These are phyloP conservation scores for Phellopilus nigrolimitatus DNA, from an alignment of 1,284 basidiomycete species.

Conservation along the genomic window DNA sequence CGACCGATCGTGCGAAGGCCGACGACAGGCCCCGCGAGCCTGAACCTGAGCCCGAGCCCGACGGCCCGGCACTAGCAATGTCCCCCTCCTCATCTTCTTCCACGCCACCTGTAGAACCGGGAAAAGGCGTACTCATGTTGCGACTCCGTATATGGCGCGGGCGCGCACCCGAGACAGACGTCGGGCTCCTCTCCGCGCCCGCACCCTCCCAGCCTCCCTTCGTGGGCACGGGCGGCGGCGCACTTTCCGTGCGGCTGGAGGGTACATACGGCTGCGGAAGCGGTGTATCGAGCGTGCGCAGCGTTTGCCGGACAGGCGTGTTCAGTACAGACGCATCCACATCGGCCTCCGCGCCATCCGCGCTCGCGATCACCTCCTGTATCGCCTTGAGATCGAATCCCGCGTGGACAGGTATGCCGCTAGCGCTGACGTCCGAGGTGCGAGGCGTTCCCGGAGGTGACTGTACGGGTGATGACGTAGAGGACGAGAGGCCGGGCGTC, in stretches of 20 bases:
- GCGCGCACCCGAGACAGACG: neutral
- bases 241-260: conserved; percentile 14
- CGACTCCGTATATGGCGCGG: neutral
- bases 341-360: conserved; percentile 22
- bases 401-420: conserved; percentile 34
- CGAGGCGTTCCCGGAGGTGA: conserved; percentile 28
- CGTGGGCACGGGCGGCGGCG: conserved; percentile 18
- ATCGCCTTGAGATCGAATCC: conserved; percentile 59
- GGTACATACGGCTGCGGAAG: conserved; percentile 12
- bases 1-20: conserved; percentile 12
- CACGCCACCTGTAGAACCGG: neutral
- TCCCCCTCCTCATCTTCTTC: no score
- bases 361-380: conserved; percentile 39
- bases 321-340: conserved; percentile 10
- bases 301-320: conserved; percentile 12
- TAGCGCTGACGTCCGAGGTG: conserved; percentile 17
- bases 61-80: neutral
- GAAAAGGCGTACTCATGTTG: conserved; percentile 9
- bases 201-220: conserved; percentile 1
- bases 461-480: conserved; percentile 16
- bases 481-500: conserved; percentile 7
- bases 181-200: neutral
- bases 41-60: neutral
- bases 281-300: conserved; percentile 2
- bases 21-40: conserved; percentile 10